These are phyloP conservation scores for Plasmodium gallinaceum DNA, from an alignment of 169 alveolate species.

Conservation along the genomic window DNA sequence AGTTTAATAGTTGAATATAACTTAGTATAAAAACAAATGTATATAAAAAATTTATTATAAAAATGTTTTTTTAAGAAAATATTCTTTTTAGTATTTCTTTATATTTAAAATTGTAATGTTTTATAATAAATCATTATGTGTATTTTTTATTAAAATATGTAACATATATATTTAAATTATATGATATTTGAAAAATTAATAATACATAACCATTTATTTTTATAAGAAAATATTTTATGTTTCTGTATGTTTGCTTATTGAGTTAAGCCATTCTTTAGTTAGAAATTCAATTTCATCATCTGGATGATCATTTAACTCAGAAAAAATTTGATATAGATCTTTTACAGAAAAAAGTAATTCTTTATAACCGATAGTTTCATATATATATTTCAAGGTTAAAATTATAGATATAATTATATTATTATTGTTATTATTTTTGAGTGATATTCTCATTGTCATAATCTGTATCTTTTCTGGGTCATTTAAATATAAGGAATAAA, in stretches of 20 bases:
- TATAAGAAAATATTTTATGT: neutral
- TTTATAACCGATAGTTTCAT: conserved; percentile 65
- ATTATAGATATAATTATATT: conserved; percentile 43
- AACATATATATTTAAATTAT: too few species aligned
- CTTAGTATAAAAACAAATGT: too few species aligned
- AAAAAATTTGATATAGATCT: conserved; percentile 60
- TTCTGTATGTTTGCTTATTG: conserved; percentile 32
- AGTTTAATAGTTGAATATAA: too few species aligned
- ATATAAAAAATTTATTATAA: too few species aligned
- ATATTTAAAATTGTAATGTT: too few species aligned
- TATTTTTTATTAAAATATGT: too few species aligned
- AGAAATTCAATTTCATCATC: conserved; percentile 69
- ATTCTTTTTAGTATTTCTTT: too few species aligned
- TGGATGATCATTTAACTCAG: conserved; percentile 70
- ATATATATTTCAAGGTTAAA: conserved; percentile 59
- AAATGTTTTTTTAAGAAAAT: too few species aligned
- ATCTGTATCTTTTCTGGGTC: conserved; percentile 67
- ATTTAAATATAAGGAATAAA: conserved; percentile 40
- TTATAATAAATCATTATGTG: too few species aligned
- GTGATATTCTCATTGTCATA: conserved; percentile 72
- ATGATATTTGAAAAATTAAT: too few species aligned
- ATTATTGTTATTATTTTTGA: conserved; percentile 60
- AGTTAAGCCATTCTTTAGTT: conserved; percentile 54
- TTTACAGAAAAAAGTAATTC: conserved; percentile 38
- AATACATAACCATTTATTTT: neutral